A percentile compares a stretch with the other conserved stretches of the same genome.
These are phyloP conservation scores for Cylindrodendrum hubeiense DNA, from an alignment of 2,329 filamentous ascomycete genomes.

Conservation along the genomic window DNA sequence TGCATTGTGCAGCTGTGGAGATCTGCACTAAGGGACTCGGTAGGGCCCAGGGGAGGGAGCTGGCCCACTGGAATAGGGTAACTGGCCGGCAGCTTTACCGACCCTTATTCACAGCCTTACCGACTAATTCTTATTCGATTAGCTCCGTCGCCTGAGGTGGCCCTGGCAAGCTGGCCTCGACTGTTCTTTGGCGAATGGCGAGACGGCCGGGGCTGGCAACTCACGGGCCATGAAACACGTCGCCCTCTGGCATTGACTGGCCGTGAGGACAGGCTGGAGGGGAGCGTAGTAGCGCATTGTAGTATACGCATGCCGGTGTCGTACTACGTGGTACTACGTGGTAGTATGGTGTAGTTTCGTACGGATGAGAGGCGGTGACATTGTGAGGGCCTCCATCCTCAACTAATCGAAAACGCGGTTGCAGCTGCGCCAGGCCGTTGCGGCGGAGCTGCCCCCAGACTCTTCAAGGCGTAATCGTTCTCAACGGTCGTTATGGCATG, in stretches of 20 bases:
- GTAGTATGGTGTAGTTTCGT: background rate
- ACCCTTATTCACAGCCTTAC: slow-evolving; percentile 9
- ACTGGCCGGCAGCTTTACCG: slow-evolving; percentile 13
- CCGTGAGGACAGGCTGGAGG: background rate
- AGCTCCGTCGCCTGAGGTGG: background rate
- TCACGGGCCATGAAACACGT: slow-evolving; percentile 19
- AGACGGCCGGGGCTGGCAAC: slow-evolving; percentile 1
- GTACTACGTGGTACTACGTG: no score
- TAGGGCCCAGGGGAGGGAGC: background rate
- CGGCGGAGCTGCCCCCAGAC: slow-evolving; percentile 11
- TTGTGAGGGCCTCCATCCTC: background rate
- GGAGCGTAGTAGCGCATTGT: slow-evolving; percentile 5
- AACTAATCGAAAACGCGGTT: background rate
- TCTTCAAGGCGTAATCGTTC: background rate
- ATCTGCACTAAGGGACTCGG: slow-evolving; percentile 1
- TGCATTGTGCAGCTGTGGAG: slow-evolving; percentile 6
- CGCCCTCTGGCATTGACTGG: slow-evolving; percentile 8
- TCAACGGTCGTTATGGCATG: background rate
- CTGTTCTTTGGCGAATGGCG: slow-evolving; percentile 9
- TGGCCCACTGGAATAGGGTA: background rate
- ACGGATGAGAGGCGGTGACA: slow-evolving; percentile 1
- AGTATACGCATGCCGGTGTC: background rate
- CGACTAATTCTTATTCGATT: background rate
- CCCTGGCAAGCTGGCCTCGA: background rate
- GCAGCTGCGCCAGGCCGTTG: slow-evolving; percentile 6